Evolutionary conservation across 2,329 filamentous ascomycete species (phyloP), one percentile per base, ranked within the genome.

Genomic region (Talaromyces sp.): DNA sequence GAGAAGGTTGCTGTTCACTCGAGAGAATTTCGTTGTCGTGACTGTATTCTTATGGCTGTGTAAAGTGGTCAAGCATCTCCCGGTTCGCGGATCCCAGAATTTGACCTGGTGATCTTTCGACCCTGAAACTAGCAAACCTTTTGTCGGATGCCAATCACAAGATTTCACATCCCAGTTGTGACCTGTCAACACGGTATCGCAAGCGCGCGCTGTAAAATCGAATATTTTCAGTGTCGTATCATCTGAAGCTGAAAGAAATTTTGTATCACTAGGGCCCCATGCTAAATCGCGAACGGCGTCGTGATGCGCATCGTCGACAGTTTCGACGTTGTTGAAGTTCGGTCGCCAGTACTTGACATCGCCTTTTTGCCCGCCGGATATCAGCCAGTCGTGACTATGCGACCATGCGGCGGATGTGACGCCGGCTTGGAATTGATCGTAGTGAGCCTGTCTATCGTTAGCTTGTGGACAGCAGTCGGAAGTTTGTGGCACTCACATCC

Each of bases 261-360:
- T 98, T 67, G 91, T 86, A 78, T 99, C 95, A 68, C 91, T 97
- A 0, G 95, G 95, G 67, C 93, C 92, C 78, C 98, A 98, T 8
- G 94, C 91, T 45, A 99, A 83, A 73, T 97, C 95, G 72, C 95
- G 85, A 67, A 99, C 91, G 5, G 94, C 90, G 74, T 97, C 93
- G 58, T 88, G 87, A 75, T 98, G 95, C 6, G 93, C 95, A 74
- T 93, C 89, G 63, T 80, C 78, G 63, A 99, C 92, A 62, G 92
- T 93, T 78, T 98, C 92, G 67, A 98, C 93, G 73, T 98, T 97
- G 84, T 99, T 98, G 82, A 99, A 97, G 77, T 98, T 99, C 36
- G 94, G 92, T 77, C 97, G 93, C 92, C 94, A 98, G 80, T 99
- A 99, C 81, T 98, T 98, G 79, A 99, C 90, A 68, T 95, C 86